Conservation (phyloP, 805 yeast genomes). For the Cyberlindnera mycetangii region DNA sequence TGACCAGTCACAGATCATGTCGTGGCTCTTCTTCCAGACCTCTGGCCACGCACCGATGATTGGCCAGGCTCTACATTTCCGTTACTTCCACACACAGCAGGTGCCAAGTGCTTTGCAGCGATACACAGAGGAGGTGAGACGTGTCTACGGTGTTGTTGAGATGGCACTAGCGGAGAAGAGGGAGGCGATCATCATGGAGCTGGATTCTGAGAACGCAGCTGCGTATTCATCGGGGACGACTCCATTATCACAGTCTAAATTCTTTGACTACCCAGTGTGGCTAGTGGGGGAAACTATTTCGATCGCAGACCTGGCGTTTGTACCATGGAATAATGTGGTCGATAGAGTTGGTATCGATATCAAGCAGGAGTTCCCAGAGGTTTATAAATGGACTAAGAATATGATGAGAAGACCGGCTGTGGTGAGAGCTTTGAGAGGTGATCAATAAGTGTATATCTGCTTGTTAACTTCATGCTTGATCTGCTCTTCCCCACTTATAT, state of each 20-base stretch:
- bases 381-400: conserved; percentile 90
- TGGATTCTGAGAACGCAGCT: conserved; percentile 84
- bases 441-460: conserved; percentile 28
- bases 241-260: conserved; percentile 78
- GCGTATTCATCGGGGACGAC: conserved; percentile 87
- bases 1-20: conserved; percentile 79
- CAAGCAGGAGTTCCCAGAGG: conserved; percentile 88
- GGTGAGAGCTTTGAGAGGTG: conserved; percentile 78
- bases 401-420: conserved; percentile 97
- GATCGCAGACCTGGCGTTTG: conserved; percentile 88
- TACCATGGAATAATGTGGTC: conserved; percentile 96
- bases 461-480: no score
- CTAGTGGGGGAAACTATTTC: conserved; percentile 81
- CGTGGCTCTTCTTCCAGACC: conserved; percentile 94
- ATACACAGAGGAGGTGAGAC: conserved; percentile 86
- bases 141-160: conserved; percentile 92
- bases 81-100: conserved; percentile 82
- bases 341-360: conserved; percentile 88
- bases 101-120: conserved; percentile 89
- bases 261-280: conserved; percentile 94
- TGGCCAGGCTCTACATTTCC: conserved; percentile 93
- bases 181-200: conserved; percentile 84
- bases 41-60: conserved; percentile 99
- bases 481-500: no score
- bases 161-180: conserved; percentile 93